Evolutionary conservation across 2,329 filamentous ascomycete genomes (phyloP).

Genomic region (Anisogramma anomala): DNA sequence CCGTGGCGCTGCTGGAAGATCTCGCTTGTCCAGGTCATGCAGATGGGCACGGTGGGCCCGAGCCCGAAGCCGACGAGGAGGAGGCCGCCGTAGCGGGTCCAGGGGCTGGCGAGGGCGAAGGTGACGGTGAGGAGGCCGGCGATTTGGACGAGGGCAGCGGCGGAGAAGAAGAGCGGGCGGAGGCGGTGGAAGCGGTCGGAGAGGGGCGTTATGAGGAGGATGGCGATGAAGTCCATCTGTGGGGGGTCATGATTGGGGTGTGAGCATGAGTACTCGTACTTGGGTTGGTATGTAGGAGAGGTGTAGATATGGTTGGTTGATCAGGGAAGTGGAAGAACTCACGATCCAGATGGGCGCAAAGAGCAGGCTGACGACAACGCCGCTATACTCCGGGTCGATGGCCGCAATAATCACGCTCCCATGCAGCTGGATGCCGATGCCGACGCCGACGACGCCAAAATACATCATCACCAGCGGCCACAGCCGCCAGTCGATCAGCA

Average conservation of each 20-base stretch:
- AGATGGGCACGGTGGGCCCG: constrained; percentile 81
- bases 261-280: neutral
- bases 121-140: constrained; percentile 68
- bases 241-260: neutral
- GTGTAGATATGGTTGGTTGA: too few relatives aligned
- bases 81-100: constrained; percentile 81
- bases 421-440: constrained; percentile 81
- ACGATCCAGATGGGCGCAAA: constrained; percentile 90
- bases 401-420: constrained; percentile 74
- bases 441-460: constrained; percentile 86
- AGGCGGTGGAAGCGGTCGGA: constrained; percentile 77
- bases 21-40: constrained; percentile 87
- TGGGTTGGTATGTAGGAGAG: neutral
- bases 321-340: constrained; percentile 25
- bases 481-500: constrained; percentile 75
- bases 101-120: constrained; percentile 58
- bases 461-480: constrained; percentile 88
- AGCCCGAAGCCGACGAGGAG: constrained; percentile 83
- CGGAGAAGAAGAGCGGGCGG: constrained; percentile 70
- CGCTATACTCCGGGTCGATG: constrained; percentile 62
- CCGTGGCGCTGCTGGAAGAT: constrained; percentile 84
- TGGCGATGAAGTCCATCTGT: constrained; percentile 77
- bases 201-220: constrained; percentile 72
- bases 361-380: constrained; percentile 66
- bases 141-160: constrained; percentile 67